phyloP scores from a whole-genome alignment of 768 basidiomycete genomes.

The Amanita pseudoporphyria region DNA sequence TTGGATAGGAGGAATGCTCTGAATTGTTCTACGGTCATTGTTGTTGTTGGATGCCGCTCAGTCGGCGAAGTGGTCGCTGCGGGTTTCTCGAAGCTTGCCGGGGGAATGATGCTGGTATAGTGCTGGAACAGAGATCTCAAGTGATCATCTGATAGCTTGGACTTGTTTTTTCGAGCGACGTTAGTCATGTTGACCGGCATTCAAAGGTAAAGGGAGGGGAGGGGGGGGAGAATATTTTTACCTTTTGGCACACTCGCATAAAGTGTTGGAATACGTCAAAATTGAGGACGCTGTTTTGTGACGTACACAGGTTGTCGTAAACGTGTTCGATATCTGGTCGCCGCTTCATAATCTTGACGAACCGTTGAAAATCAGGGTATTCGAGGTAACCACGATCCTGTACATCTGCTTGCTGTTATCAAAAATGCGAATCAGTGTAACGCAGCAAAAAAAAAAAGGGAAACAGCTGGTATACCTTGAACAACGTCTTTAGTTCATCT shows the following conservation, averaged over 20 bases:
- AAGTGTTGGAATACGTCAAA: conserved; percentile 34
- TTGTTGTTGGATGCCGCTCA: background rate
- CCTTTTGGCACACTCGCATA: conserved; percentile 39
- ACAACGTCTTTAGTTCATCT: conserved; percentile 50
- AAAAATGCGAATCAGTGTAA: background rate
- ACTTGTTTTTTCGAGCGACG: no score
- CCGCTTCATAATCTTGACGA: conserved; percentile 77
- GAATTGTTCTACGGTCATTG: conserved; percentile 56
- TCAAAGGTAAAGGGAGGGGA: no score
- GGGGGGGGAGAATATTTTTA: no score
- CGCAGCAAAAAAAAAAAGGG: background rate
- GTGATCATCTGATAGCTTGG: conserved; percentile 23
- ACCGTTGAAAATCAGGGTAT: conserved; percentile 73
- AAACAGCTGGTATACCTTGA: conserved; percentile 40
- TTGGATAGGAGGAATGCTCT: conserved; percentile 72
- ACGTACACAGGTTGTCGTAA: conserved; percentile 33
- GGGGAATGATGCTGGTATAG: conserved; percentile 20
- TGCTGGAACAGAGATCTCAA: conserved; percentile 30
- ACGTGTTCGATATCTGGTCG: conserved; percentile 73
- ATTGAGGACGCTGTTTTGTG: conserved; percentile 24
- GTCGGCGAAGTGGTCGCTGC: background rate
- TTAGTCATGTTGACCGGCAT: no score
- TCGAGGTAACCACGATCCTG: conserved; percentile 53
- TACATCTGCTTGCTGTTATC: conserved; percentile 56
- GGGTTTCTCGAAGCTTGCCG: conserved; percentile 18